Percentiles rank a stretch among this genome's conserved stretches.
Evolutionary conservation across 768 basidiomycete genomes (phyloP).

Genomic region (Naganishia vaughanmartiniae): DNA sequence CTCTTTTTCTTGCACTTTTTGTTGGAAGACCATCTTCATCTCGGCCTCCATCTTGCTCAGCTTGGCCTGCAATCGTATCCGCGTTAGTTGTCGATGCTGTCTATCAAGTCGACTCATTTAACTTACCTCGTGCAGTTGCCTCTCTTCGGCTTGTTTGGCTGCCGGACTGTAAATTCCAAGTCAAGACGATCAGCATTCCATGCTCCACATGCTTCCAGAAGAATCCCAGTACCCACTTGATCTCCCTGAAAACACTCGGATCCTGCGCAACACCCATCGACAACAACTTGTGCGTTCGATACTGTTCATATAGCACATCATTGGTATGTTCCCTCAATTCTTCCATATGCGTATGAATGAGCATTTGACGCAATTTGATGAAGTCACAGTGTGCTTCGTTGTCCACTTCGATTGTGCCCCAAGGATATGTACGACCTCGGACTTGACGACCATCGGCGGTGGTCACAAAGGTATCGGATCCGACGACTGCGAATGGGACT

Average conservation of each 20-base stretch:
- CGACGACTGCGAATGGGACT: conserved; percentile 97
- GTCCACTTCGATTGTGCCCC: conserved; percentile 99
- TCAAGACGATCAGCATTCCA: neutral
- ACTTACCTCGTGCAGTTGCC: conserved; percentile 75
- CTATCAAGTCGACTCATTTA: neutral
- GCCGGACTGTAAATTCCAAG: conserved; percentile 67
- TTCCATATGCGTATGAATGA: conserved; percentile 98
- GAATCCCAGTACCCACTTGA: conserved; percentile 69
- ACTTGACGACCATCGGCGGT: conserved; percentile 86
- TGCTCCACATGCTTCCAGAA: neutral
- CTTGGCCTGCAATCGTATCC: conserved; percentile 59
- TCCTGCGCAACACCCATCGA: conserved; percentile 99
- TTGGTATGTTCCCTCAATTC: conserved; percentile 97
- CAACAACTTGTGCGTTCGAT: conserved; percentile 91
- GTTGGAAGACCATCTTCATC: conserved; percentile 99
- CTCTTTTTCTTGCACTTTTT: conserved; percentile 99
- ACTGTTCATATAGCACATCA: conserved; percentile 93
- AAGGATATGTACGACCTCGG: conserved; percentile 92
- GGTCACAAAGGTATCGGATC: conserved; percentile 77
- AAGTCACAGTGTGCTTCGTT: conserved; percentile 99
- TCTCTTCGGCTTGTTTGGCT: conserved; percentile 91
- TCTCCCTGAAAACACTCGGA: conserved; percentile 95
- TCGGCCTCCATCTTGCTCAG: conserved; percentile 82
- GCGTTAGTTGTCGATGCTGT: neutral
- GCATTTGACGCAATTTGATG: conserved; percentile 99